Conservation (phyloP, 768 basidiomycete species). For the Punctularia strigosozonata region DNA sequence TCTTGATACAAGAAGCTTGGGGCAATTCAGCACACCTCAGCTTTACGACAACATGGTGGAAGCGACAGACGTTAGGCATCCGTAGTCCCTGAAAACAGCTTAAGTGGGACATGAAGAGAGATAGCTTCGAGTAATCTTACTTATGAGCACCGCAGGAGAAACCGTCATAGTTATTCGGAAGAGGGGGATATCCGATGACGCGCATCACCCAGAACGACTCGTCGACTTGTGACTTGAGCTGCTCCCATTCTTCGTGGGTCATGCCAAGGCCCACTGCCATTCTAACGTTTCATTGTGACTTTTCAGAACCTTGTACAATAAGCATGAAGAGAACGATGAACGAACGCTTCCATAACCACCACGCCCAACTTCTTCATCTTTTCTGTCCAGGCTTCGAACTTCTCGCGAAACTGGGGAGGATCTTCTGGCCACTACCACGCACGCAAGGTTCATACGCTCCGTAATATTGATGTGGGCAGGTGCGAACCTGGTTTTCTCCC, state of each 20-base stretch:
- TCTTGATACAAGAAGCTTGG: conserved; percentile 78
- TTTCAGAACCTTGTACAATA: background rate
- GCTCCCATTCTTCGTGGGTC: conserved; percentile 55
- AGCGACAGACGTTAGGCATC: conserved; percentile 61
- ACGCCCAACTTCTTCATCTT: conserved; percentile 81
- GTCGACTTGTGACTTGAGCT: conserved; percentile 57
- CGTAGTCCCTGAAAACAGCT: conserved; percentile 57
- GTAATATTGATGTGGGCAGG: too few relatives aligned
- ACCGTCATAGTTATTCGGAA: conserved; percentile 23
- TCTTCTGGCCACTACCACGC: too few relatives aligned
- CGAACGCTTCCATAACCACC: conserved; percentile 80
- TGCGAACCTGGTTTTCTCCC: conserved; percentile 89
- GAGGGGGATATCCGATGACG: conserved; percentile 40
- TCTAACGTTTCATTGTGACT: conserved; percentile 28
- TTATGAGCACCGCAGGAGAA: conserved; percentile 88
- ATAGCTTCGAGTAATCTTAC: conserved; percentile 23
- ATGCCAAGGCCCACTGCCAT: conserved; percentile 78
- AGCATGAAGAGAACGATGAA: conserved; percentile 4
- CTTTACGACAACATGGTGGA: background rate
- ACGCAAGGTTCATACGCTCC: too few relatives aligned
- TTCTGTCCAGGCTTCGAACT: conserved; percentile 64
- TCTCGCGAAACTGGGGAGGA: conserved; percentile 44
- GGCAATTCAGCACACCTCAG: conserved; percentile 5
- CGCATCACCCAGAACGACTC: conserved; percentile 90
- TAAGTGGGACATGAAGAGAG: conserved; percentile 1